Base-by-base conservation (phyloP, 768 basidiomycete genomes). In the Tricholoma terreum region DNA sequence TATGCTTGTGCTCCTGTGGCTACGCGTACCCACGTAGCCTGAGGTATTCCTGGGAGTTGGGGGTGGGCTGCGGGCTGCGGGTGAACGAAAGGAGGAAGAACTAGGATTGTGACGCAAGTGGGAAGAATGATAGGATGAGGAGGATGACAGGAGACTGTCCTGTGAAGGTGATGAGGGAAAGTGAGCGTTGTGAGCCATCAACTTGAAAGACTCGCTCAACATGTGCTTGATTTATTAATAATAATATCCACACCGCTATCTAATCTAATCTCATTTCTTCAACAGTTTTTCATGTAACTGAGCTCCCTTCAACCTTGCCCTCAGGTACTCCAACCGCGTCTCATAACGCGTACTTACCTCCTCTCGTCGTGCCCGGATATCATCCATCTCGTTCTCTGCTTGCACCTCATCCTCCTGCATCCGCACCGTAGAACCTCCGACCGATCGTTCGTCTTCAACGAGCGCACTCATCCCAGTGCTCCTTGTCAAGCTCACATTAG, bases 261-360 rank as follows among this genome's bases (percentile, higher is more conserved):
- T 67, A 65, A 68, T 65, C 64, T 64, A 65, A 56, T 57, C 65
- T 68, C 62, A 85, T 68, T 80, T 86, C 67, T 81, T 84, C 76
- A 88, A 62, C 63, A 93, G 71, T 69, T 90, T 90, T 75, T 93
- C 92, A 60, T 88, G 89, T 65, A 93, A 68, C 73, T 92, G 87
- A 1, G 90, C 91, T 17, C 88, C 87, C 72, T 91, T 92, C 67
- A 93, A 67, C 72, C 89, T 87, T 35, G 91, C 91, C 34, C 87
- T 82, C 63, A 93, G 73, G 67, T 89, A 93, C 60, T 91, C 90
- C 65, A 93, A 69, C 48, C 90, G 84, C 33, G 81, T 81, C 55
- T 89, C 86, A 64, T 93, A 93, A 62, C 90, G 81, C 61, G 73
- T 76, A 33, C 79, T 80, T 30, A 93, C 88, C 64, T 91, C 90